Evolutionary conservation across 306 rosid genomes (phyloP).

Genomic region (Lablab purpureus): DNA sequence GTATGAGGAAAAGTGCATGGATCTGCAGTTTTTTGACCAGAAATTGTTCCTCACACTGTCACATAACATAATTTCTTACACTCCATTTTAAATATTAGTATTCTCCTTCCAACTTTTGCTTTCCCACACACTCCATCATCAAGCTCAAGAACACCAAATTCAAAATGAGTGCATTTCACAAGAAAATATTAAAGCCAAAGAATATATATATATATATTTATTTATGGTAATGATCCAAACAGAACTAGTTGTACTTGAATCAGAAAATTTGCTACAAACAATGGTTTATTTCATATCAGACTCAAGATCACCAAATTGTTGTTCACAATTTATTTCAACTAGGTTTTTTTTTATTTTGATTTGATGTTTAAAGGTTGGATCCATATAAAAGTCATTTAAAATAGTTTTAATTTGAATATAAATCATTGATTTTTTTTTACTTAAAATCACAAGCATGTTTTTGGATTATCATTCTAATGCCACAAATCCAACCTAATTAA

Average conservation of each 20-base stretch:
- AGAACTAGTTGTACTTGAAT: not conserved
- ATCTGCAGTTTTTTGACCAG: slow-evolving; percentile 9
- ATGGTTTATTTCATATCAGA: too few species aligned
- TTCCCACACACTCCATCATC: not conserved
- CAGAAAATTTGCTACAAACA: not conserved
- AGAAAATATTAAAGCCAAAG: not conserved
- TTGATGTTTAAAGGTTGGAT: too few species aligned
- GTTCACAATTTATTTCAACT: too few species aligned
- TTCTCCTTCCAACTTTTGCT: not conserved
- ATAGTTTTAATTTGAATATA: too few species aligned
- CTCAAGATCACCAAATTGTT: too few species aligned
- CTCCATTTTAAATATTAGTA: slow-evolving; percentile 14
- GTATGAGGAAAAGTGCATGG: slow-evolving; percentile 19
- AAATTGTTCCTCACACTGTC: not conserved
- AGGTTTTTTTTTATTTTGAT: too few species aligned
- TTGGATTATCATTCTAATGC: too few species aligned
- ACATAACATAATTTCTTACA: not conserved
- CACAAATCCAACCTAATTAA: too few species aligned
- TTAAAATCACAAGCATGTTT: too few species aligned
- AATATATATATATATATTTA: too few species aligned
- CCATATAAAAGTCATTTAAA: too few species aligned
- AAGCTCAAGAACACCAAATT: not conserved
- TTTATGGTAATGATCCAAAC: slow-evolving; percentile 17
- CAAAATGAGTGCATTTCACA: not conserved
- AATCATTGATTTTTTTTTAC: too few species aligned